Base-by-base conservation (phyloP, 371 early-diverging fungal genomes). In the Blastocladiella emersonii region DNA sequence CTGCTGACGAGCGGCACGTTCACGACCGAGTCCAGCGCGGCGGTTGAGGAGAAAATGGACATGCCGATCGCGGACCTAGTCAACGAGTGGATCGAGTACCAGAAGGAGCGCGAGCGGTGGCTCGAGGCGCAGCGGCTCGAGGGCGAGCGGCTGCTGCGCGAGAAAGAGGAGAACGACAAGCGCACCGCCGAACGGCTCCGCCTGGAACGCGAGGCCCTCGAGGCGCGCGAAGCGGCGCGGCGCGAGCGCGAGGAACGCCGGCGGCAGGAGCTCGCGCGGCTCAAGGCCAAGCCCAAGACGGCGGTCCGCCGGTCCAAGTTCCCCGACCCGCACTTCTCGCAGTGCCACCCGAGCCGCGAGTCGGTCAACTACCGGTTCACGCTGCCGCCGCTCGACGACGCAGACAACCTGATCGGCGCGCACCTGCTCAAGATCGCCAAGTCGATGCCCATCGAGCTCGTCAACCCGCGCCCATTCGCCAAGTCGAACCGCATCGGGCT, bases 301-400 rank as follows among this genome's bases (percentile, higher is more conserved):
- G n/a, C n/a, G 25, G n/a, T 23, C 48, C 48, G 48, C 48, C n/a
- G n/a, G n/a, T n/a, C n/a, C n/a, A n/a, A n/a, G 48, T 39, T 39
- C 13, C 8, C 39, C 21, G 23, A 48, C 25, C 13, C 32, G 21
- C 15, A 51, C 21, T 51, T 30, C 17, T 59, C 60, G 27, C 8
- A 7, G 13, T 59, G 60, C 30, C 60, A 59, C 44, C 60, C 60
- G 30, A 34, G 36, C 13, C 39, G 60, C 39, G 60, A 59, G 30
- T 41, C 60, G 21, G 23, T 59, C 2, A 32, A 59, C 30, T 59
- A 34, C 44, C 44, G 41, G 27, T 59, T 41, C 44, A 8, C 25
- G 15, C 30, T 51, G 30, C 53, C 53, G 32, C 53, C 53, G 7
- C 23, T 12, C 10, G 19, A 10, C 17, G 44, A 41, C 30, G 44